phyloP scores from a whole-genome alignment of 139 green algal genomes.

The Protoeuglena noctilucae region DNA sequence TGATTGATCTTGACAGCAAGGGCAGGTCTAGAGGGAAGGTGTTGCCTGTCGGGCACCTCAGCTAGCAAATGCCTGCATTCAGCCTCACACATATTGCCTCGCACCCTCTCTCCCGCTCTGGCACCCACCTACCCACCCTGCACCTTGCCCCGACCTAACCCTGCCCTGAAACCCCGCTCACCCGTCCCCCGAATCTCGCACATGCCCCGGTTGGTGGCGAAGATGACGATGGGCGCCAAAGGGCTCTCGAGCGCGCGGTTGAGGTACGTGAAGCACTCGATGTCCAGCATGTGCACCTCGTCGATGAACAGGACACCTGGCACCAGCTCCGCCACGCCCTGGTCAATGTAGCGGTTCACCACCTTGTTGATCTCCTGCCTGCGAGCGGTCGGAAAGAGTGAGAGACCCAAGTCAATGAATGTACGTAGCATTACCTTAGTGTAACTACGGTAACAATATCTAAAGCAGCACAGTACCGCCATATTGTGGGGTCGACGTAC shows the following conservation, averaged over 20 bases:
- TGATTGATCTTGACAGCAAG: no score
- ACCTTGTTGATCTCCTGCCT: slow-evolving; percentile 97
- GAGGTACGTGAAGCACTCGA: slow-evolving; percentile 97
- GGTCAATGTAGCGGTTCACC: slow-evolving; percentile 47
- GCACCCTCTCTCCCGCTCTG: slow-evolving; percentile 3
- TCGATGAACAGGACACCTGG: slow-evolving; percentile 97
- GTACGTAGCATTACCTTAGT: no score
- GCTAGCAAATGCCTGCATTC: no score
- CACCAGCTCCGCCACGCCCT: slow-evolving; percentile 79
- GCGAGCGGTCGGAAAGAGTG: no score
- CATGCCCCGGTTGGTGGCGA: slow-evolving; percentile 93
- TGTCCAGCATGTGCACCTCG: slow-evolving; percentile 98
- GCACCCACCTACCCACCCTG: neutral
- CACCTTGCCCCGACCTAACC: no score
- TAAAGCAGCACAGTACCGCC: no score
- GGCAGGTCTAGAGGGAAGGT: no score
- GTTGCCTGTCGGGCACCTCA: no score
- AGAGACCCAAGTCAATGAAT: no score
- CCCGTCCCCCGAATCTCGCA: slow-evolving; percentile 71
- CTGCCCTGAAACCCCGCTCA: no score
- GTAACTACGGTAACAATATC: no score
- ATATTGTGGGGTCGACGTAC: no score
- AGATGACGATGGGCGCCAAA: slow-evolving; percentile 92
- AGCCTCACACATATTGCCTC: neutral
- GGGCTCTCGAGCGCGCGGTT: slow-evolving; percentile 81